Evolutionary conservation across 306 rosid genomes (phyloP).

Genomic region (Quercus mongolica): DNA sequence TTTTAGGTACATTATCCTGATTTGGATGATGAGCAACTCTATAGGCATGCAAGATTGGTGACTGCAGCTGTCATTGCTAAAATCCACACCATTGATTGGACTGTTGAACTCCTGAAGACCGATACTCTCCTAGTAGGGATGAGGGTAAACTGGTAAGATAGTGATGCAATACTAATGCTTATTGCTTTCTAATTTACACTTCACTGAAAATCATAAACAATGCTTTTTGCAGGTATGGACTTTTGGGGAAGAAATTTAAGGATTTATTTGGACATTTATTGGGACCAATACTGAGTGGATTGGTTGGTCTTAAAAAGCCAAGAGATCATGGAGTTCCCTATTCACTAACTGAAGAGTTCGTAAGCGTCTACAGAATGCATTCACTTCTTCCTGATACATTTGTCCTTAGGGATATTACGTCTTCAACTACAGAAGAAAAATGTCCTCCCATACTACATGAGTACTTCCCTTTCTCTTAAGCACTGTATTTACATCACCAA

Average conservation of each 20-base stretch:
- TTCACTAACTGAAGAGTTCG: constrained; percentile 75
- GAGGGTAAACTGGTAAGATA: constrained; percentile 68
- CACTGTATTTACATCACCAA: background rate
- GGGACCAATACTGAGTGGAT: constrained; percentile 64
- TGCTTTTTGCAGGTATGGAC: constrained; percentile 56
- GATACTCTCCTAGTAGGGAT: constrained; percentile 63
- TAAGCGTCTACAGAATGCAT: constrained; percentile 76
- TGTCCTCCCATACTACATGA: constrained; percentile 52
- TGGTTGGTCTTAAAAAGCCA: constrained; percentile 65
- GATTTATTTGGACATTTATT: constrained; percentile 54
- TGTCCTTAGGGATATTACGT: constrained; percentile 42
- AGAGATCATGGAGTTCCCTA: constrained; percentile 78
- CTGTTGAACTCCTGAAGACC: constrained; percentile 68
- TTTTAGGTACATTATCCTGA: constrained; percentile 46
- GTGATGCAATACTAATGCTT: background rate
- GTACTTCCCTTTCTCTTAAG: constrained; percentile 22
- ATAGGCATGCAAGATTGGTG: constrained; percentile 67
- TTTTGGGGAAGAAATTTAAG: constrained; percentile 70
- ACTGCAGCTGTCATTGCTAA: constrained; percentile 79
- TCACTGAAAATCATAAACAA: background rate
- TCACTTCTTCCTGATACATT: constrained; percentile 61
- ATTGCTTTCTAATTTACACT: background rate
- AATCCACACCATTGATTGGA: constrained; percentile 87
- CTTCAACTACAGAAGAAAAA: constrained; percentile 26
- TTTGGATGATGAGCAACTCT: constrained; percentile 65